Evolutionary conservation across 2,329 filamentous ascomycete species (phyloP).

Genomic region (Coniella lustricola): DNA sequence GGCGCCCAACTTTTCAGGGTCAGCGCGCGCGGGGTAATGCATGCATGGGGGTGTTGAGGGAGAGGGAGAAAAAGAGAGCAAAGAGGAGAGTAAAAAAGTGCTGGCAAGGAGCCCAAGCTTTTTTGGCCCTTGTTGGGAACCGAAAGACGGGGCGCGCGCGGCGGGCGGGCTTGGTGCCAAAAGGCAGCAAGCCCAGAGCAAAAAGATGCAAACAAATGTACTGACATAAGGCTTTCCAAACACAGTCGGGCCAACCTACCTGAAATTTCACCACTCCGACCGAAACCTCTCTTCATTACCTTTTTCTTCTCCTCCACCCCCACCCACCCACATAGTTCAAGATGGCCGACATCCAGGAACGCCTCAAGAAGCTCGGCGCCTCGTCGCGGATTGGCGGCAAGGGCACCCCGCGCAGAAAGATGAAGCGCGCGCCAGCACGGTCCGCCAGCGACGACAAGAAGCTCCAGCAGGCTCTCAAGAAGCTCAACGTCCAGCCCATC

Average conservation of each 20-base stretch:
- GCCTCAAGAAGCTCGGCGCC: constrained; percentile 52
- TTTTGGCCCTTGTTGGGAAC: neutral
- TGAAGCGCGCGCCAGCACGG: constrained; percentile 94
- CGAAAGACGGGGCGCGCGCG: neutral
- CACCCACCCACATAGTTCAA: constrained; percentile 16
- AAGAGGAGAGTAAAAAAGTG: neutral
- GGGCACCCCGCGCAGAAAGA: constrained; percentile 94
- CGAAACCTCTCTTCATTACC: constrained; percentile 12
- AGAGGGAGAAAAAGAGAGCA: too few species aligned
- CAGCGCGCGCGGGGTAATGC: neutral
- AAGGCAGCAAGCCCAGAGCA: too few species aligned
- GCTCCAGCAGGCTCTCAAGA: constrained; percentile 94
- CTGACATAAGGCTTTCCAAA: constrained; percentile 13
- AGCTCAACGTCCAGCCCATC: constrained; percentile 99
- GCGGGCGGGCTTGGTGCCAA: too few species aligned
- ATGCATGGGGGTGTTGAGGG: too few species aligned
- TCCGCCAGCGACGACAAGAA: constrained; percentile 98
- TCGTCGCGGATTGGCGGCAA: constrained; percentile 73
- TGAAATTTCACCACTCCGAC: constrained; percentile 8
- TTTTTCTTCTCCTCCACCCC: neutral
- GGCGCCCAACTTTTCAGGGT: neutral
- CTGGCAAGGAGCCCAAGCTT: neutral
- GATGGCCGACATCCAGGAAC: constrained; percentile 52
- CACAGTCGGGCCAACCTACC: constrained; percentile 14
- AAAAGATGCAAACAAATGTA: constrained; percentile 8